Evolutionary conservation across 2,329 filamentous ascomycete species (phyloP).

Genomic region (Fusarium miscanthi): DNA sequence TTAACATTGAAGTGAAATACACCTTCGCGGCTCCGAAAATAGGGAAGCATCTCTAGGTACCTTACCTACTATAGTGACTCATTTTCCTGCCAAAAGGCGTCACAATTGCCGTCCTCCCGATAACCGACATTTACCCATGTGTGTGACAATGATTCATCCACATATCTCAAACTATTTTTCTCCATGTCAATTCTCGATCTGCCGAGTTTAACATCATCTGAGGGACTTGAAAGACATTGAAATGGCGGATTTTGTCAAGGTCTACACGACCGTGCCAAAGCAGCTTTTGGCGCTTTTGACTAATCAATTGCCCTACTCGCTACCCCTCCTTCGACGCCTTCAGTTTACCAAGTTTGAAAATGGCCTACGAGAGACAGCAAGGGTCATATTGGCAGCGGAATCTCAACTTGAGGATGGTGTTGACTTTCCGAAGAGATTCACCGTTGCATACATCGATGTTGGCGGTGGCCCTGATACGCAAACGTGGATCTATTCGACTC

Average conservation of each 20-base stretch:
- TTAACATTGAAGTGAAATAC: too few species aligned
- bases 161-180: background rate
- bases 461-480: conserved; percentile 71
- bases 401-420: background rate
- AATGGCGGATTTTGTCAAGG: conserved; percentile 26
- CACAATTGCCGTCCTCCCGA: background rate
- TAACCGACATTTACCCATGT: conserved; percentile 41
- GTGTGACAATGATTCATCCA: background rate
- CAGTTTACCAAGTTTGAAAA: conserved; percentile 63
- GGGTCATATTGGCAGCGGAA: conserved; percentile 53
- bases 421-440: conserved; percentile 52
- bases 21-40: too few species aligned
- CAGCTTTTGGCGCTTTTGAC: conserved; percentile 61
- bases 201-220: background rate
- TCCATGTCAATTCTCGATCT: background rate
- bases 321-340: conserved; percentile 71
- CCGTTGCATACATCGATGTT: conserved; percentile 71
- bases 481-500: conserved; percentile 69
- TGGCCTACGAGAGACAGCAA: conserved; percentile 57
- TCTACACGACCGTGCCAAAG: conserved; percentile 48
- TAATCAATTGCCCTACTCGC: conserved; percentile 65
- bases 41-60: background rate
- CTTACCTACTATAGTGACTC: too few species aligned
- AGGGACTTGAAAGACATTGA: background rate
- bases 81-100: conserved; percentile 4